Base-by-base conservation (phyloP, 2,329 filamentous ascomycete genomes). In the Acrodontium crateriforme region DNA sequence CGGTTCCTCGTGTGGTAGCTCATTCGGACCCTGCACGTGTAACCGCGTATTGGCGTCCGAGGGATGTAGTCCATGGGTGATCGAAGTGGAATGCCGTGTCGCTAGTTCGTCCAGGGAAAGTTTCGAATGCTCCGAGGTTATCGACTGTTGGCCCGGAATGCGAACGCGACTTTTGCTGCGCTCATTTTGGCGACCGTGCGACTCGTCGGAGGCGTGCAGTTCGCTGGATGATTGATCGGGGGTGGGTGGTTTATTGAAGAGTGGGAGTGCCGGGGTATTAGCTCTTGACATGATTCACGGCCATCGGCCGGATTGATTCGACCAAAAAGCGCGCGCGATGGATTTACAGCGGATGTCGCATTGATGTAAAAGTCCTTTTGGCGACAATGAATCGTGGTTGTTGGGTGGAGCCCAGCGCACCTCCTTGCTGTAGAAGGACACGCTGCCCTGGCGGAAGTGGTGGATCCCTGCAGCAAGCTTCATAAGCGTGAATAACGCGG, bases 1-100 rank as follows among this genome's bases (percentile, higher is more conserved):
- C 2, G 87, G 83, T 30, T 83, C 76, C 34, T 95, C 85, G 54
- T 91, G 83, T 5, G 89, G 83, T 19, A 98, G 78, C 57, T 98
- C 89, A 56, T 98, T 98, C 16, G 79, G 75, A 17, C 89, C 89
- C 60, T 89, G 73, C 38, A 78, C 71, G 47, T 77, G 70, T 36
- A 93, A 66, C 47, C 87, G 74, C 31, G 77, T 70, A 35, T 84
- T 67, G 18, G 85, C 89, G 55, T 93, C 83, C 24, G 74, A 69
- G 0, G 81, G 76, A 4, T 81, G 74, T 9, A 98, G 68, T 28
- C 89, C 89, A 47, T 81, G 69, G 9, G 67, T 73, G 15, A 93
- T 62, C n/a, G 85, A 94, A 3, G 87, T 91, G 39, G 75, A 68
- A 29, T 95, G 63, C 39, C 72, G 74, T 29, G 74, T 65, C 24